A percentile compares a stretch with the other conserved stretches of the same genome.
Evolutionary conservation across 495 filamentous ascomycete species (phyloP).

Genomic region (Recurvomyces mirabilis): DNA sequence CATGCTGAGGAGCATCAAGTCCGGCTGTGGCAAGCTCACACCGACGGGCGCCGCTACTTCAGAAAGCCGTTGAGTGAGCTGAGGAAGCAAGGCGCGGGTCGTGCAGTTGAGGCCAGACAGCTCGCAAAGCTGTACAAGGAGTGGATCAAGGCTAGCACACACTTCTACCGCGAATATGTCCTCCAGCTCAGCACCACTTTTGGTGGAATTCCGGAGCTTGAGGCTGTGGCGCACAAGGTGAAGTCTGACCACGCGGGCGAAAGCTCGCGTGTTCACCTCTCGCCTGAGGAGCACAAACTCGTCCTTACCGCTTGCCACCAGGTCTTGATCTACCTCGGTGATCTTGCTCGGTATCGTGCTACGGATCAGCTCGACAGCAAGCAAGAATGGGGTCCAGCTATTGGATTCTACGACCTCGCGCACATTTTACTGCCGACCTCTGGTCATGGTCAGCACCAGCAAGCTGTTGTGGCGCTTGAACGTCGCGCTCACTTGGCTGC

Average conservation of each 20-base stretch:
- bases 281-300: conserved; percentile 40
- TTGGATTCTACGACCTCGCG: conserved; percentile 77
- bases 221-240: conserved; percentile 56
- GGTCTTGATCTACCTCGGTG: conserved; percentile 75
- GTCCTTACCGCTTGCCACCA: conserved; percentile 69
- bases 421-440: conserved; percentile 64
- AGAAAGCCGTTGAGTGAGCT: conserved; percentile 45
- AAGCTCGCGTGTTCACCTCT: conserved; percentile 28
- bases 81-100: conserved; percentile 44
- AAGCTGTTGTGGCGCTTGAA: conserved; percentile 70
- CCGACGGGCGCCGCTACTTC: conserved; percentile 64
- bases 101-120: conserved; percentile 67
- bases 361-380: conserved; percentile 48
- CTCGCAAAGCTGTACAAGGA: conserved; percentile 59
- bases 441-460: conserved; percentile 76
- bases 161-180: conserved; percentile 78
- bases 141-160: conserved; percentile 76
- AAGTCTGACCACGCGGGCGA: conserved; percentile 44
- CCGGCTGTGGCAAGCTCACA: conserved; percentile 69
- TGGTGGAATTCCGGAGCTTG: conserved; percentile 59
- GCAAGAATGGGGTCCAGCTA: conserved; percentile 66
- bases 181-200: conserved; percentile 64
- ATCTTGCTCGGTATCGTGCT: conserved; percentile 84
- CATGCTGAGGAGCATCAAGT: conserved; percentile 53
- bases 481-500: conserved; percentile 67